A percentile compares a stretch with the other conserved stretches of the same genome.
phyloP scores from a whole-genome alignment of 2,329 filamentous ascomycete genomes.

The Ceratocystis huliohia region DNA sequence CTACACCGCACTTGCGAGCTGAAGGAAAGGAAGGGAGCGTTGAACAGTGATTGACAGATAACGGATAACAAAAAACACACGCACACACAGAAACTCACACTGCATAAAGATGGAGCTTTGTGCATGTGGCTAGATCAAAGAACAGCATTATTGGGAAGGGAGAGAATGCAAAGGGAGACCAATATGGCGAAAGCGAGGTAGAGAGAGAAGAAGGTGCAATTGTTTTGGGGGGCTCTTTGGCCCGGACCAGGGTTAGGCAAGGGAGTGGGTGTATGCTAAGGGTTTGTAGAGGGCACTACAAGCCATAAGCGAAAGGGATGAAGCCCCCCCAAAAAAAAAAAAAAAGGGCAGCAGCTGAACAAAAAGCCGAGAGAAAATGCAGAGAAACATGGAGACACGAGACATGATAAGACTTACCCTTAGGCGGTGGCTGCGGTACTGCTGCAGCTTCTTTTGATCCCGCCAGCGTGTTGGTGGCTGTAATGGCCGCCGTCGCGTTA shows the following conservation, averaged over 20 bases:
- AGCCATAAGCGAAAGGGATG: not conserved
- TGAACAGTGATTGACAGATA: not conserved
- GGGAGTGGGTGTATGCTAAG: not conserved
- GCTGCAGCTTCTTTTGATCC: not conserved
- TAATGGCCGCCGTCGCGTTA: not conserved
- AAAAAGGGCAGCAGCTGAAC: not conserved
- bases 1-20: slow-evolving; percentile 19
- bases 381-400: not conserved
- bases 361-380: not conserved
- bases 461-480: not conserved
- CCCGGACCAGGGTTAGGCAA: not conserved
- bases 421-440: slow-evolving; percentile 13
- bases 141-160: not conserved
- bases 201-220: not conserved
- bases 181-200: not conserved
- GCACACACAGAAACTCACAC: slow-evolving; percentile 3
- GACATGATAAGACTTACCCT: slow-evolving; percentile 17
- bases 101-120: slow-evolving; percentile 5
- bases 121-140: slow-evolving; percentile 1
- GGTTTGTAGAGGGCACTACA: not conserved
- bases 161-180: not conserved
- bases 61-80: slow-evolving; percentile 2
- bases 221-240: not conserved
- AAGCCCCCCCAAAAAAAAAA: not conserved
- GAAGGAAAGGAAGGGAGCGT: not conserved